phyloP scores from a whole-genome alignment of 768 basidiomycete species.

The Botryobasidium botryosum region DNA sequence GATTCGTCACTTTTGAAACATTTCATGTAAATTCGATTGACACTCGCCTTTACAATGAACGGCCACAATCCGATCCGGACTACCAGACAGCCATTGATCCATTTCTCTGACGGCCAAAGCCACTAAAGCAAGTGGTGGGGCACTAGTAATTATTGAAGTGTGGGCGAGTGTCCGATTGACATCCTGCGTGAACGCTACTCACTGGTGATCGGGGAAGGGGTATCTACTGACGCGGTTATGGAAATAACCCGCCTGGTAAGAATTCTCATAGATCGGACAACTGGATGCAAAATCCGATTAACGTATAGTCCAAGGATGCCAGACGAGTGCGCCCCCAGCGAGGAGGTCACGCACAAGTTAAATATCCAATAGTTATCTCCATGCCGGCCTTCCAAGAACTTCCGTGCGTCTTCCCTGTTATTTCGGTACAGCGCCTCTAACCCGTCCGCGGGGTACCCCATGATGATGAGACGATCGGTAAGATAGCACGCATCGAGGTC shows the following conservation, averaged over 20 bases:
- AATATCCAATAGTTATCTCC: constrained; percentile 72
- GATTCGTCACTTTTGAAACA: constrained; percentile 14
- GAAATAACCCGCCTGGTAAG: constrained; percentile 54
- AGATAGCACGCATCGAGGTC: constrained; percentile 34
- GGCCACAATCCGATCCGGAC: constrained; percentile 52
- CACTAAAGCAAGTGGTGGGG: constrained; percentile 61
- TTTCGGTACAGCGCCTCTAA: constrained; percentile 71
- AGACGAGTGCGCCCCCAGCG: neutral
- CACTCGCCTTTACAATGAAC: constrained; percentile 77
- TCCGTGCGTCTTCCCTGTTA: constrained; percentile 51
- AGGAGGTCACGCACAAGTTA: constrained; percentile 47
- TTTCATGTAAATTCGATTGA: neutral
- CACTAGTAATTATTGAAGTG: constrained; percentile 23
- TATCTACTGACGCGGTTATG: constrained; percentile 62
- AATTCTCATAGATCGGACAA: constrained; percentile 66
- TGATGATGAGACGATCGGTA: constrained; percentile 14
- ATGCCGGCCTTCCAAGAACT: constrained; percentile 57
- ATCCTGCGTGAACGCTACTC: constrained; percentile 18
- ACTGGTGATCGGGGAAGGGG: constrained; percentile 87
- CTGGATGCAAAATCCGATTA: constrained; percentile 10
- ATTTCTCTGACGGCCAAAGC: constrained; percentile 62
- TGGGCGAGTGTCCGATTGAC: neutral
- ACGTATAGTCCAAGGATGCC: neutral
- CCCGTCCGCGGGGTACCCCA: constrained; percentile 69
- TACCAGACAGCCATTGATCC: constrained; percentile 47